A percentile compares a stretch with the other conserved stretches of the same genome.
Conservation (phyloP, 1,284 basidiomycete genomes). For the Ustilago sp. region DNA sequence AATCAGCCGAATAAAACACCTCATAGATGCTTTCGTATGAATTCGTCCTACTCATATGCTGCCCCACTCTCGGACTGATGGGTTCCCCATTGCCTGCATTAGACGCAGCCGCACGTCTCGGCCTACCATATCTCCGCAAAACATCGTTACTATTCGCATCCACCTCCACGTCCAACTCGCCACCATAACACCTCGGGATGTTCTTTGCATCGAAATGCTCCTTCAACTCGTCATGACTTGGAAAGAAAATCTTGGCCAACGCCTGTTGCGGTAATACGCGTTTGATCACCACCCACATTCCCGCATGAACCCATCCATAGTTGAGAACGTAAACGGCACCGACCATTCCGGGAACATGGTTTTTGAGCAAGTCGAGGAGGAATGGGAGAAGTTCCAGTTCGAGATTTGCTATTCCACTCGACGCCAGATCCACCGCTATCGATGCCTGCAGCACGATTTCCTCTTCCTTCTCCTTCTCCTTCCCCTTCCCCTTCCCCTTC, state of each 20-base stretch:
- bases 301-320: slow-evolving; percentile 83
- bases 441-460: slow-evolving; percentile 57
- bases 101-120: slow-evolving; percentile 24
- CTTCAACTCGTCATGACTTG: slow-evolving; percentile 75
- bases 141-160: slow-evolving; percentile 59
- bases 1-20: slow-evolving; percentile 57
- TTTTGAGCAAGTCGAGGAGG: slow-evolving; percentile 66
- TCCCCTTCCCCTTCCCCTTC: background rate
- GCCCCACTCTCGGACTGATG: background rate
- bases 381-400: slow-evolving; percentile 68
- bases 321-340: slow-evolving; percentile 79
- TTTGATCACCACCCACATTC: slow-evolving; percentile 82
- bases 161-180: slow-evolving; percentile 53
- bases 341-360: slow-evolving; percentile 65
- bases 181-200: slow-evolving; percentile 71
- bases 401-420: slow-evolving; percentile 62
- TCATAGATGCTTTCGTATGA: slow-evolving; percentile 65
- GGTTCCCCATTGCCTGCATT: background rate
- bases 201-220: slow-evolving; percentile 74
- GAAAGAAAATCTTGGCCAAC: slow-evolving; percentile 80
- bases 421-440: slow-evolving; percentile 56
- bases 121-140: slow-evolving; percentile 52
- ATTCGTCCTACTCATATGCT: slow-evolving; percentile 38
- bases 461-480: background rate
- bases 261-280: slow-evolving; percentile 79